phyloP scores from a whole-genome alignment of 768 basidiomycete genomes.

The Hirschioporus abietinus region DNA sequence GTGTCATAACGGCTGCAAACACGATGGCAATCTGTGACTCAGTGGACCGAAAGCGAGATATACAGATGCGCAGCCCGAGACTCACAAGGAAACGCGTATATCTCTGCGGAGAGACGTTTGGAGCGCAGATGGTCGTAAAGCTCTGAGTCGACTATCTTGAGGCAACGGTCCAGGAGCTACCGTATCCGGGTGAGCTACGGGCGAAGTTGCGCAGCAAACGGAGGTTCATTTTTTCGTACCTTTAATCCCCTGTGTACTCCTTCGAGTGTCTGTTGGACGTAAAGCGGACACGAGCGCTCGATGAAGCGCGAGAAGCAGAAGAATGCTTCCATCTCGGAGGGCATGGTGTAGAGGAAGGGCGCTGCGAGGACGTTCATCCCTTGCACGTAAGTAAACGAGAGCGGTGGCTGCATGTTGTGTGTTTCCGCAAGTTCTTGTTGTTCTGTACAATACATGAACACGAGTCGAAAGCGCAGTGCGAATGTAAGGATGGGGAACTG shows the following conservation, averaged over 20 bases:
- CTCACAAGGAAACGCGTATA: constrained; percentile 96
- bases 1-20: constrained; percentile 74
- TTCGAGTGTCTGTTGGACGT: constrained; percentile 92
- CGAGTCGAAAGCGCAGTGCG: not conserved
- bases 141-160: constrained; percentile 87
- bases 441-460: constrained; percentile 37
- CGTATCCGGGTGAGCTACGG: not conserved
- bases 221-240: constrained; percentile 37
- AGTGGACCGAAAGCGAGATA: constrained; percentile 4
- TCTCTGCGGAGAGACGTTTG: constrained; percentile 90
- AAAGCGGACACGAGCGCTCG: constrained; percentile 90
- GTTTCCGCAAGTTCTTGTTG: constrained; percentile 45
- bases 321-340: constrained; percentile 97
- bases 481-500: constrained; percentile 14
- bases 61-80: constrained; percentile 16
- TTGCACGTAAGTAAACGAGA: constrained; percentile 95
- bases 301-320: constrained; percentile 96
- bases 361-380: constrained; percentile 99
- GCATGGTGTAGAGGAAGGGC: constrained; percentile 96
- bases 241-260: constrained; percentile 94
- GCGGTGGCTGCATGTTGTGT: constrained; percentile 42
- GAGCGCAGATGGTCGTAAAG: constrained; percentile 75
- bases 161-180: constrained; percentile 87
- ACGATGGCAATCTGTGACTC: constrained; percentile 6
- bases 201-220: not conserved